Evolutionary conservation across 148 eudicot species (phyloP).

Genomic region (Polygonum aviculare): DNA sequence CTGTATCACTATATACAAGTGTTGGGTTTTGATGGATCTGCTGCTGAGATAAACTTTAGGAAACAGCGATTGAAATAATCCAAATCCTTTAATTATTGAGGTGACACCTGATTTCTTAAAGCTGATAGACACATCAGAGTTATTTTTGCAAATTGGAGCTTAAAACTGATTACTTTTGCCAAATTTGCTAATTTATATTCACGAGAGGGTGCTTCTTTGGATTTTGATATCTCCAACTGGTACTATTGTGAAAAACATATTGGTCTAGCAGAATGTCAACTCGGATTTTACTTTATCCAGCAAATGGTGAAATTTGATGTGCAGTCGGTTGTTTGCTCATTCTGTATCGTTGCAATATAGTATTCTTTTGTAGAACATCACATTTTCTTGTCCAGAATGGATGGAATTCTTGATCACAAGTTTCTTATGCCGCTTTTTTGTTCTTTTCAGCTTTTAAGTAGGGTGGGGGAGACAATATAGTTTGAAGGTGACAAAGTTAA

Average conservation of each 20-base stretch:
- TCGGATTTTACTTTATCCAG: not conserved
- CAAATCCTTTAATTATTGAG: not conserved
- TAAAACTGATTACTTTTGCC: not conserved
- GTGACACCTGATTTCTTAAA: not conserved
- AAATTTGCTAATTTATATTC: not conserved
- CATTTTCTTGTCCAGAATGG: not conserved
- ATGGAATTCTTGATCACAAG: not conserved
- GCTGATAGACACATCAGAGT: not conserved
- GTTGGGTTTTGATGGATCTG: not conserved
- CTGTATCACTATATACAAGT: not conserved
- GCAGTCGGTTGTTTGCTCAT: not conserved
- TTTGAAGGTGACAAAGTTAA: not conserved
- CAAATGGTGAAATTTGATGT: not conserved
- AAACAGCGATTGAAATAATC: not conserved
- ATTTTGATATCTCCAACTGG: not conserved
- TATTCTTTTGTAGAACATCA: not conserved
- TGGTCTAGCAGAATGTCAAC: not conserved
- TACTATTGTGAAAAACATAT: not conserved
- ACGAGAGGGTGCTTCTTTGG: not conserved
- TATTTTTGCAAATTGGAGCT: not conserved
- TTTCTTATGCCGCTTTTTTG: not conserved
- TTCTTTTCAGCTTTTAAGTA: not conserved
- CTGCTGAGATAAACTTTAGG: not conserved
- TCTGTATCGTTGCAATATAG: not conserved
- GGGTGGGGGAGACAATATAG: not conserved